A percentile compares a stretch with the other conserved stretches of the same genome.
These are phyloP conservation scores for Suillus placidus DNA, from an alignment of 768 basidiomycete genomes.

Conservation along the genomic window DNA sequence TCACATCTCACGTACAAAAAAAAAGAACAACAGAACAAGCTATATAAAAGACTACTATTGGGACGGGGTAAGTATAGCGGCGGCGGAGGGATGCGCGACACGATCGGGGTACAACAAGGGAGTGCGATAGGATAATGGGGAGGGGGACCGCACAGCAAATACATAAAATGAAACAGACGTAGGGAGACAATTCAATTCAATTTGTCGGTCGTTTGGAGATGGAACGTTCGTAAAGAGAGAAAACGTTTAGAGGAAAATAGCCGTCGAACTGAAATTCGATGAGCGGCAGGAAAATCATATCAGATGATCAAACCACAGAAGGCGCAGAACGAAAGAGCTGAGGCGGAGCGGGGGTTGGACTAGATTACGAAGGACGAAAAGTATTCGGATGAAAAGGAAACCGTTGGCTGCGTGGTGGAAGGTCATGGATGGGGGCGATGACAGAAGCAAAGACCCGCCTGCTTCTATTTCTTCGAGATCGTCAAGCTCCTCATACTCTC, in stretches of 20 bases:
- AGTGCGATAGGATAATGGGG: background rate
- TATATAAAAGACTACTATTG: background rate
- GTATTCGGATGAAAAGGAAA: background rate
- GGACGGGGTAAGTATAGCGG: background rate
- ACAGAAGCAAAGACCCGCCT: background rate
- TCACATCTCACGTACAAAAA: background rate
- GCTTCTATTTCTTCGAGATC: slow-evolving; percentile 50
- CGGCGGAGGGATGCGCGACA: background rate
- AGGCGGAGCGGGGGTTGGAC: slow-evolving; percentile 1
- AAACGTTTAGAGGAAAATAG: background rate
- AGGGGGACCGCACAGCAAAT: background rate
- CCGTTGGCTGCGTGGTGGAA: background rate
- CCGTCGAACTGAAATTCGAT: background rate
- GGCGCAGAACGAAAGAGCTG: background rate
- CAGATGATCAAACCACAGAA: background rate
- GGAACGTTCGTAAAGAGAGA: background rate
- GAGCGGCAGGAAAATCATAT: background rate
- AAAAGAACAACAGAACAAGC: background rate
- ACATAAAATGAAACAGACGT: background rate
- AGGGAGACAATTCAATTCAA: background rate
- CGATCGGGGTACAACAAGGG: background rate
- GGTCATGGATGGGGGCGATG: background rate
- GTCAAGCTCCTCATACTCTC: slow-evolving; percentile 72
- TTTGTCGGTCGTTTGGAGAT: background rate
- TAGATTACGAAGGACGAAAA: background rate